A percentile compares a stretch with the other conserved stretches of the same genome.
Conservation (phyloP, 2,329 filamentous ascomycete genomes). For the Colletotrichum euphorbiae region DNA sequence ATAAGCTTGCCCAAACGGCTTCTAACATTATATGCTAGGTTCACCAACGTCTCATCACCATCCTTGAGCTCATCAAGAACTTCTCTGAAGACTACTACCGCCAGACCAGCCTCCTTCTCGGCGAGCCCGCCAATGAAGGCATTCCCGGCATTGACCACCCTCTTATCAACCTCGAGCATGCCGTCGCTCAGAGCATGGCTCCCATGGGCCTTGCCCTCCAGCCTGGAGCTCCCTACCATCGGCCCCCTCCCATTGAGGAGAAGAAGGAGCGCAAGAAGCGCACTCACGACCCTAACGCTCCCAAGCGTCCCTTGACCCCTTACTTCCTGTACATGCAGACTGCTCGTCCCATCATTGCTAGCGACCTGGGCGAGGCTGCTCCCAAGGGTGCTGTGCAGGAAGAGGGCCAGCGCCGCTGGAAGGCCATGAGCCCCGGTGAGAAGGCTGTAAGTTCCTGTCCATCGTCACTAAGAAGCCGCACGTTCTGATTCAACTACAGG, state of each 20-base stretch:
- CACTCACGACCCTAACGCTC: constrained; percentile 89
- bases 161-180: constrained; percentile 66
- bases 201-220: constrained; percentile 44
- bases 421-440: constrained; percentile 77
- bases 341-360: constrained; percentile 84
- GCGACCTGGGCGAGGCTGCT: constrained; percentile 78
- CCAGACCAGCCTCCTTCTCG: constrained; percentile 86
- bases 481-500: constrained; percentile 47
- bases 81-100: constrained; percentile 87
- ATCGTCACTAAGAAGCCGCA: background rate
- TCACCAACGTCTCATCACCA: constrained; percentile 79
- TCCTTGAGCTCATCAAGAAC: constrained; percentile 82
- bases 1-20: constrained; percentile 15
- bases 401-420: constrained; percentile 89
- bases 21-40: constrained; percentile 67
- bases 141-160: constrained; percentile 52
- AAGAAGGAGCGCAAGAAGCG: constrained; percentile 94
- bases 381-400: constrained; percentile 89
- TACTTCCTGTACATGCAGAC: constrained; percentile 96
- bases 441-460: constrained; percentile 64
- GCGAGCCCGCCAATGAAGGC: constrained; percentile 67
- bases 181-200: constrained; percentile 59
- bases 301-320: constrained; percentile 92
- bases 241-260: constrained; percentile 64
- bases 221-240: constrained; percentile 21